These are phyloP conservation scores for Eucalyptus shirleyi DNA, from an alignment of 345 rosid genomes.

Conservation along the genomic window DNA sequence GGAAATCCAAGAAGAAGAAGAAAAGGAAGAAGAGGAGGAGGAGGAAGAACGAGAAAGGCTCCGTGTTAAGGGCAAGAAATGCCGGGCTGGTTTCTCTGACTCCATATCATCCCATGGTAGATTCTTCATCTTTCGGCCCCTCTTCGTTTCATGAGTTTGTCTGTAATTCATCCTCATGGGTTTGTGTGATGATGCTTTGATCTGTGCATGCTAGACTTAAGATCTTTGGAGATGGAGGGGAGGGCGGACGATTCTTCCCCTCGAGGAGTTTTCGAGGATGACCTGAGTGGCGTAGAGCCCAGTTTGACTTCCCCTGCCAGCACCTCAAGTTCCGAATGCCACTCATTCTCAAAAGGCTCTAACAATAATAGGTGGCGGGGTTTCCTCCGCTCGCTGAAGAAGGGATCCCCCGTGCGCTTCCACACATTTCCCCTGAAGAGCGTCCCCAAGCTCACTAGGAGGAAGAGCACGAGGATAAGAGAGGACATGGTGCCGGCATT, in stretches of 20 bases:
- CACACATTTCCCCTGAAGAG: constrained; percentile 29
- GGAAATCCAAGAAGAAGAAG: not conserved
- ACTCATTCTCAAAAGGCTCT: not conserved
- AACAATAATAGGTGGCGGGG: constrained; percentile 27
- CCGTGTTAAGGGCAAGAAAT: constrained; percentile 12
- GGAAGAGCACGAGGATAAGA: constrained; percentile 48
- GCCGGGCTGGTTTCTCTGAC: constrained; percentile 34
- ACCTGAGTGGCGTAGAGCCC: constrained; percentile 2
- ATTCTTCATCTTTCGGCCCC: not conserved
- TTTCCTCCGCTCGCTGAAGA: constrained; percentile 45
- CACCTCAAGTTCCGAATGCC: constrained; percentile 42
- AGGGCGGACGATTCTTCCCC: not conserved
- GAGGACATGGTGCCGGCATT: constrained; percentile 37
- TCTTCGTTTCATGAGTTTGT: not conserved
- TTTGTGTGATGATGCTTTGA: not conserved
- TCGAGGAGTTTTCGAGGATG: constrained; percentile 12
- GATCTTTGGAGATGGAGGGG: constrained; percentile 2
- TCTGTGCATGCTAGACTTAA: constrained; percentile 7
- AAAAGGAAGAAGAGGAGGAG: not conserved
- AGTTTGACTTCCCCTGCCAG: constrained; percentile 24
- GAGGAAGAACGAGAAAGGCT: constrained; percentile 8
- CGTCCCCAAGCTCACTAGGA: constrained; percentile 54
- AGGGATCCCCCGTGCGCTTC: constrained; percentile 36
- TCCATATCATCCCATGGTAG: constrained; percentile 37
- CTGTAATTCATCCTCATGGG: not conserved